phyloP scores from a whole-genome alignment of 2,329 filamentous ascomycete genomes.

The Xylariaceae sp. region DNA sequence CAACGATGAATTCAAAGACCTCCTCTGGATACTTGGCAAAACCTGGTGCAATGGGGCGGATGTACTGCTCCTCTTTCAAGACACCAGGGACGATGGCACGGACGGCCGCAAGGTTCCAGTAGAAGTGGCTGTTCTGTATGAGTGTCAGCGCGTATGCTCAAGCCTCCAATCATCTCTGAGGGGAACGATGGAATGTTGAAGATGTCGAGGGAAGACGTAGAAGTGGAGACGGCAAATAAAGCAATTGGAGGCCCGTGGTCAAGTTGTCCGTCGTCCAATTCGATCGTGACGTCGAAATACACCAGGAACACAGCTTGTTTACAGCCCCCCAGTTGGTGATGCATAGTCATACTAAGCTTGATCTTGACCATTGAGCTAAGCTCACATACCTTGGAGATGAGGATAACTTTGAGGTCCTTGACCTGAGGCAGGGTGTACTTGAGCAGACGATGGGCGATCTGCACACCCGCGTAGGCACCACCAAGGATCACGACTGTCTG shows the following conservation, averaged over 20 bases:
- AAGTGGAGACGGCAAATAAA: not conserved
- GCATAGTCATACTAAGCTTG: not conserved
- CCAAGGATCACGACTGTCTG: constrained; percentile 52
- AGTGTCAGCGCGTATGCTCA: constrained; percentile 8
- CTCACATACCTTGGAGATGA: constrained; percentile 49
- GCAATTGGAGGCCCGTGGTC: not conserved
- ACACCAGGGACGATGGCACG: constrained; percentile 49
- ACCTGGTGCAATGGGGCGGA: constrained; percentile 45
- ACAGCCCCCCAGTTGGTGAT: not conserved
- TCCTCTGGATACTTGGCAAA: constrained; percentile 46
- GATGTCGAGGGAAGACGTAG: not conserved
- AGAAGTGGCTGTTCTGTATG: constrained; percentile 50
- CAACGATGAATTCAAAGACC: constrained; percentile 49
- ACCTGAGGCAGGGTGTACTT: constrained; percentile 44
- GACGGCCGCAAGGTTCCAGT: constrained; percentile 53
- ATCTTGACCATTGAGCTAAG: not conserved
- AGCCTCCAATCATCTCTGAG: not conserved
- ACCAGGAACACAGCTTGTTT: not conserved
- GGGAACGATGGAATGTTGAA: not conserved
- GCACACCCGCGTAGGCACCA: constrained; percentile 49
- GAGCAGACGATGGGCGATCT: constrained; percentile 49
- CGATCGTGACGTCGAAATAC: not conserved
- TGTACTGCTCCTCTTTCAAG: constrained; percentile 46
- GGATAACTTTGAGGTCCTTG: constrained; percentile 47
- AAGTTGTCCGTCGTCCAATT: not conserved